A percentile compares a stretch with the other conserved stretches of the same genome.
phyloP scores from a whole-genome alignment of 805 yeast genomes.

The Metschnikowia continentalis region DNA sequence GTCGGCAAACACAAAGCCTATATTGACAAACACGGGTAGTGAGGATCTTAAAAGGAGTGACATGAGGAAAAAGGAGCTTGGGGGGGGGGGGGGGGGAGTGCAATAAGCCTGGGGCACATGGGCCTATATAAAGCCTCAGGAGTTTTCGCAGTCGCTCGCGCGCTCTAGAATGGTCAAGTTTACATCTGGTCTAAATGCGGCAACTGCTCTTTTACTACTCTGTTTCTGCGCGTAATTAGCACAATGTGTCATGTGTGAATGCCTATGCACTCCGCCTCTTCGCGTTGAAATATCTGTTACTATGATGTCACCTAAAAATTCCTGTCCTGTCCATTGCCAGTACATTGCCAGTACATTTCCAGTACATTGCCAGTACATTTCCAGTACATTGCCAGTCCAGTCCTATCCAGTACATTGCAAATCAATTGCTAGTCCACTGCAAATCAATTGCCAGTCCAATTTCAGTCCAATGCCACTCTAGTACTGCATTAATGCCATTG shows the following conservation, averaged over 20 bases:
- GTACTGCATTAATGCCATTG: too few relatives aligned
- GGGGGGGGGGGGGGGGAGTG: too few relatives aligned
- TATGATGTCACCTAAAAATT: too few relatives aligned
- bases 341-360: too few relatives aligned
- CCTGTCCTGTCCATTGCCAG: too few relatives aligned
- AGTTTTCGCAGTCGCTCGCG: background rate
- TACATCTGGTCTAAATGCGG: background rate
- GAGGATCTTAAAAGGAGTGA: slow-evolving; percentile 11
- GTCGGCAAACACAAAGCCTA: slow-evolving; percentile 13
- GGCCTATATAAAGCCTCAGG: background rate
- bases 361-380: too few relatives aligned
- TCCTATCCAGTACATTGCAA: too few relatives aligned
- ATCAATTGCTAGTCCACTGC: too few relatives aligned
- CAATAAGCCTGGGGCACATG: background rate
- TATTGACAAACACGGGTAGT: slow-evolving; percentile 8
- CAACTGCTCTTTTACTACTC: background rate
- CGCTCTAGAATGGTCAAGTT: background rate
- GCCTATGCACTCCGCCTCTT: background rate
- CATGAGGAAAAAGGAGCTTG: slow-evolving; percentile 3
- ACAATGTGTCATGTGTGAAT: background rate
- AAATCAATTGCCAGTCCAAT: too few relatives aligned
- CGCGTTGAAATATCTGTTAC: background rate
- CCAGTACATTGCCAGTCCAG: too few relatives aligned
- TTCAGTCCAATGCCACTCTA: too few relatives aligned
- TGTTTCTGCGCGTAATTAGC: background rate